Evolutionary conservation across 139 green algal genomes (phyloP).

Genomic region (Picochlorum costavermella): DNA sequence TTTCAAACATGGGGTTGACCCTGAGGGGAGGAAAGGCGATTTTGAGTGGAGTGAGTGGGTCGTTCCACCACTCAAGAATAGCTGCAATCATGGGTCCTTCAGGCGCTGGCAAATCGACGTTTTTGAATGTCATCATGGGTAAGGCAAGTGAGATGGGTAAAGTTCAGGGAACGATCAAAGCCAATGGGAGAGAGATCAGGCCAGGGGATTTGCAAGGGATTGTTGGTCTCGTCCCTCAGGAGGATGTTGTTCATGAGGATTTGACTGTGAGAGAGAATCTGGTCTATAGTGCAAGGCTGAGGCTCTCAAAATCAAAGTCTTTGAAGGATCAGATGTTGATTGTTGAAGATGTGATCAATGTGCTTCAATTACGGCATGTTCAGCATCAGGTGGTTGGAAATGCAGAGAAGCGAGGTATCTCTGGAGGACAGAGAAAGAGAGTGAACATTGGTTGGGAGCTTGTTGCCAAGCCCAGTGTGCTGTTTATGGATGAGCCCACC

Average conservation of each 20-base stretch:
- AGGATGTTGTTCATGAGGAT: conserved; percentile 51
- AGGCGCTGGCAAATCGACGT: conserved; percentile 42
- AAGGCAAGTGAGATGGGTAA: conserved; percentile 16
- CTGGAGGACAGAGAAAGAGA: conserved; percentile 74
- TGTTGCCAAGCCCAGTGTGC: conserved; percentile 48
- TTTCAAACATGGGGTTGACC: conserved; percentile 25
- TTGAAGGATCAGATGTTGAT: conserved; percentile 18
- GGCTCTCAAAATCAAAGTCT: conserved; percentile 28
- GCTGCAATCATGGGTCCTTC: conserved; percentile 36
- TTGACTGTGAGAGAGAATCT: conserved; percentile 63
- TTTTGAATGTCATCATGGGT: conserved; percentile 38
- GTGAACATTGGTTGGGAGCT: conserved; percentile 73
- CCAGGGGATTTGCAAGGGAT: conserved; percentile 22
- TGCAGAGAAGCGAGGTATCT: conserved; percentile 44
- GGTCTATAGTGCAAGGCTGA: conserved; percentile 51
- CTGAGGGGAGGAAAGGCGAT: conserved; percentile 32
- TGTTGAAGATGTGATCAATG: conserved; percentile 26
- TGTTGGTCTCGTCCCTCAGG: conserved; percentile 48
- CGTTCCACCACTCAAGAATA: conserved; percentile 33
- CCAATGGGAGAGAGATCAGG: conserved; percentile 37
- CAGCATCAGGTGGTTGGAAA: conserved; percentile 48
- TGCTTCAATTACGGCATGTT: conserved; percentile 26
- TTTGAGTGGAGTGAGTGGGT: conserved; percentile 12
- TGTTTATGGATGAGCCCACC: conserved; percentile 63
- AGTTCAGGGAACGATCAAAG: conserved; percentile 19